Base-by-base conservation (phyloP, 2,329 filamentous ascomycete species). In the Fusarium pseudoanthophilum region DNA sequence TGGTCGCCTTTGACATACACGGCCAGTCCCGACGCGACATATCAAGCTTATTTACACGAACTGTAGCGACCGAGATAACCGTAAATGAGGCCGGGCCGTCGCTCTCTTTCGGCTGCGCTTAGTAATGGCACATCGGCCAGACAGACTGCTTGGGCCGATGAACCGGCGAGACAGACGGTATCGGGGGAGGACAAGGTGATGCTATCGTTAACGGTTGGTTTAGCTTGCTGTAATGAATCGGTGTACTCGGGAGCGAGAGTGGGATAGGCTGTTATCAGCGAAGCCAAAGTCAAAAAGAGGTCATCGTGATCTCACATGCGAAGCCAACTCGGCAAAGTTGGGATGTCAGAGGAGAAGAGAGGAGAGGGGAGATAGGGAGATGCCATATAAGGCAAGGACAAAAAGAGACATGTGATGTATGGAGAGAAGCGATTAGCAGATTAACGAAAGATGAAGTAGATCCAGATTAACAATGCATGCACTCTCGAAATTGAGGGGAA, bases 371-470 rank as follows among this genome's bases (percentile, higher is more conserved):
- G 20, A 55, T 30, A 39, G n/a, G 20, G 60, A 49, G 16, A 34
- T 37, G 36, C 16, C 57, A 60, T 39, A 34, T 39, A 43, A 26
- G 52, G 40, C 32, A 36, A 59, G 60, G 40, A 36, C 40, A 43
- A 34, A 39, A 39, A 53, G 37, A 32, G 32, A n/a, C 52, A 59
- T 62, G 60, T 62, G 60, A 62, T 39, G 28, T 20, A 34, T 34
- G 14, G 26, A 24, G n/a, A 24, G 37, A 37, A 42, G n/a, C 16
- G 39, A 62, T 62, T 45, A 57, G 59, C 36, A 52, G 57, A 52
- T 60, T n/a, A 60, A 60, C 57, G 58, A 60, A 24, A 30, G 36
- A 18, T 55, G 39, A 60, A 60, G 13, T 34, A 60, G 46, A 60
- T 55, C 34, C 16, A 43, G 51, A 46, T 58, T 39, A 13, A 32